Percentiles rank a stretch among this genome's conserved stretches.
phyloP scores from a whole-genome alignment of 2,329 filamentous ascomycete species.

The Cercospora brassicicola region DNA sequence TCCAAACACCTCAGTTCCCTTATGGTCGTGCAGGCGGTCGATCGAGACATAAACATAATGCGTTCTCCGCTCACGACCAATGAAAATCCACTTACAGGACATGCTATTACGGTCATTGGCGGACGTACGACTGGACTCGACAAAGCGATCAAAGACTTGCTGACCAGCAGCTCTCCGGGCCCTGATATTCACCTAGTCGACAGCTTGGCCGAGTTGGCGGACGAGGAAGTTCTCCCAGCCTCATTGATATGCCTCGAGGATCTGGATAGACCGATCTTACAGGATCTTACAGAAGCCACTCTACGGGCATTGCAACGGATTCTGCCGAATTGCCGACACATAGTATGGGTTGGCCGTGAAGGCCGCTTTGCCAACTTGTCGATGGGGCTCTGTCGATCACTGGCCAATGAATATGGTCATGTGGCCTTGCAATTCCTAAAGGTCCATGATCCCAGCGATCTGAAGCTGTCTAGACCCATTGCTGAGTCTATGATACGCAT shows the following conservation, averaged over 20 bases:
- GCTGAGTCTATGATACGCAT: slow-evolving; percentile 6
- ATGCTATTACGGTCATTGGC: slow-evolving; percentile 9
- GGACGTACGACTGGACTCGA: slow-evolving; percentile 3
- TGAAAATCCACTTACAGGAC: slow-evolving; percentile 2
- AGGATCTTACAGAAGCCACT: slow-evolving; percentile 3
- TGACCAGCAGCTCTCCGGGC: slow-evolving; percentile 9
- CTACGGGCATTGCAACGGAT: slow-evolving; percentile 4
- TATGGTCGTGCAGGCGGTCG: slow-evolving; percentile 9
- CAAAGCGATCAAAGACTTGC: slow-evolving; percentile 1
- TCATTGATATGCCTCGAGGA: slow-evolving; percentile 11
- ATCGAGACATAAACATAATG: not conserved
- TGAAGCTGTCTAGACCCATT: slow-evolving; percentile 3
- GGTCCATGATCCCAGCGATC: slow-evolving; percentile 2
- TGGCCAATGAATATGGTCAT: slow-evolving; percentile 11
- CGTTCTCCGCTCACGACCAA: slow-evolving; percentile 5
- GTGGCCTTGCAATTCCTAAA: slow-evolving; percentile 7
- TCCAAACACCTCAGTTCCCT: slow-evolving; percentile 5
- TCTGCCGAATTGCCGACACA: slow-evolving; percentile 10
- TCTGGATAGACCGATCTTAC: slow-evolving; percentile 7
- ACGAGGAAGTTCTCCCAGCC: slow-evolving; percentile 9
- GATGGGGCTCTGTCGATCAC: slow-evolving; percentile 7
- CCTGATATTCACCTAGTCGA: not conserved
- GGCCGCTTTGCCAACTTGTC: slow-evolving; percentile 7
- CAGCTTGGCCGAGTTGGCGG: slow-evolving; percentile 8
- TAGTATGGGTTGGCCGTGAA: slow-evolving; percentile 9